Base-by-base conservation (phyloP, 1,139 yeast genomes). In the Magnusiomyces magnusii region DNA sequence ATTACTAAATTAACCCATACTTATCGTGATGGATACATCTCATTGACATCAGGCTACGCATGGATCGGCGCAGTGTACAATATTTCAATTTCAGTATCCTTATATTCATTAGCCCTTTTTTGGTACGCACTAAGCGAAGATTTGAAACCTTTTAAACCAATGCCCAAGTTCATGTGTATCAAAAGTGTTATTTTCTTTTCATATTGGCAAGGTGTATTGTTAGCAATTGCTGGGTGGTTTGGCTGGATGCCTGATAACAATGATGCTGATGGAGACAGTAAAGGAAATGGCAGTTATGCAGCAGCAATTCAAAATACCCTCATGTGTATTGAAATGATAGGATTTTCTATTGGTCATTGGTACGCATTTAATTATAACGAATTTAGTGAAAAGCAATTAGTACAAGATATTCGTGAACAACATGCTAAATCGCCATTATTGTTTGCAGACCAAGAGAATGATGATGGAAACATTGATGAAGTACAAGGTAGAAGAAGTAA, bases 181-280 rank as follows among this genome's bases (percentile, higher is more conserved):
- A 93, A 93, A 71, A 78, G 91, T 64, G 89, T 93, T 60, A 92
- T 95, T 59, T 93, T 93, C 77, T 97, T 97, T 44, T 88, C 96
- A 21, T 93, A 91, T 71, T 93, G 99, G 99, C 99, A 93, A 71
- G 93, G 97, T 0, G 78, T 92, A 28, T 67, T 85, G 0, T 76
- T 93, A 54, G 84, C 89, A 0, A 70, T 87, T 1, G 68, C 89
- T 49, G 83, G 80, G 63, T 78, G 79, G 65, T 71, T 83, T 51
- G 84, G 87, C 0, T 64, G 81, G 0, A 75, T 90, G 24, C 72
- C 73, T 17, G 68, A 66, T 24, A 72, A 70, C 31, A 68, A 76
- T 51, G 19, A 9, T 5, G 21, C 27, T 10, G 25, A 3, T 44
- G 49, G 13, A 2, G 44, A n/a, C 10, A 39, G 19, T 39, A n/a